These are phyloP conservation scores for Eucalyptus cloeziana DNA, from an alignment of 345 rosid species.

Conservation along the genomic window DNA sequence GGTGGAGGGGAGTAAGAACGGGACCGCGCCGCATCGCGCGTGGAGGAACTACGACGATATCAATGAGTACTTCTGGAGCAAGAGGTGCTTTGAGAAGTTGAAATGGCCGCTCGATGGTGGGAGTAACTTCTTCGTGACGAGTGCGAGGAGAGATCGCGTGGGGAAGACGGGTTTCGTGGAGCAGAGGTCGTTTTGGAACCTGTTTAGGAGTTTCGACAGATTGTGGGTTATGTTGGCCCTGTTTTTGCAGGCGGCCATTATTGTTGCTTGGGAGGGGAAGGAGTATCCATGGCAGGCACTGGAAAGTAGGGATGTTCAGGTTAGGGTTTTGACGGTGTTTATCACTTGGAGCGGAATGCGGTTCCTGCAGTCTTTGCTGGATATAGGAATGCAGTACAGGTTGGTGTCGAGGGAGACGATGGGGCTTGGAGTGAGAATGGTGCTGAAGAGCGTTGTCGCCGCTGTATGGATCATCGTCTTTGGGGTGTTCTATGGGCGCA, in stretches of 20 bases:
- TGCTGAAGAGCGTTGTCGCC: conserved; percentile 58
- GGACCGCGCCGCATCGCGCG: conserved; percentile 87
- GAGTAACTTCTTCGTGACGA: conserved; percentile 60
- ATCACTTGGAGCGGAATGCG: conserved; percentile 86
- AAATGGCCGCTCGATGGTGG: conserved; percentile 82
- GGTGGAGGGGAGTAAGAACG: conserved; percentile 71
- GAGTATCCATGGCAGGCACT: conserved; percentile 57
- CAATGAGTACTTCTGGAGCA: conserved; percentile 95
- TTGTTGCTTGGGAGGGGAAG: conserved; percentile 57
- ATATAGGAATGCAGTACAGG: conserved; percentile 47
- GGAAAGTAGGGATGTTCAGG: conserved; percentile 39
- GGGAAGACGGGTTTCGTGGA: conserved; percentile 98
- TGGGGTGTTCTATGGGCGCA: conserved; percentile 50
- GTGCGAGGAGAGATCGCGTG: conserved; percentile 44
- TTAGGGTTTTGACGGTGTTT: conserved; percentile 57
- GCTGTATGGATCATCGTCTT: conserved; percentile 62
- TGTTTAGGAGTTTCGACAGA: conserved; percentile 81
- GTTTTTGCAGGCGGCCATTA: conserved; percentile 68
- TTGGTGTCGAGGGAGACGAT: conserved; percentile 75
- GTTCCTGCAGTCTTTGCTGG: conserved; percentile 70
- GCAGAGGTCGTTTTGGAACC: conserved; percentile 86
- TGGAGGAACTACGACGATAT: conserved; percentile 96
- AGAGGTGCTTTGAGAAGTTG: conserved; percentile 70
- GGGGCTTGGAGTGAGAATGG: conserved; percentile 64
- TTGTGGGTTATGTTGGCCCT: conserved; percentile 75